phyloP scores from a whole-genome alignment of 768 basidiomycete genomes.

The Phylloporus sp. region DNA sequence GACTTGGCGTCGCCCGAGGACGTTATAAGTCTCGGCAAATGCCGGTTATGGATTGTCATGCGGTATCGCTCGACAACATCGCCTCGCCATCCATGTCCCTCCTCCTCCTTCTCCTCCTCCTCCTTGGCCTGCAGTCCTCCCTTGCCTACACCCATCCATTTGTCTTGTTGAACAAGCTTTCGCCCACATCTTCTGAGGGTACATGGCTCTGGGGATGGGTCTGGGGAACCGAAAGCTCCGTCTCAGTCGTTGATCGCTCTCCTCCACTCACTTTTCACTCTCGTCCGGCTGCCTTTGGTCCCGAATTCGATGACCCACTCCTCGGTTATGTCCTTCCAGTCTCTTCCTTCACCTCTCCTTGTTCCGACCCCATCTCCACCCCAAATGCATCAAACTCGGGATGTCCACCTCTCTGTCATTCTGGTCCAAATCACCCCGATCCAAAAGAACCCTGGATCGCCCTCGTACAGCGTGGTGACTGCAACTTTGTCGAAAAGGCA shows the following conservation, averaged over 20 bases:
- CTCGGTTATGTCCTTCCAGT: conserved; percentile 71
- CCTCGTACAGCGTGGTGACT: conserved; percentile 82
- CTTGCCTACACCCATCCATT: not conserved
- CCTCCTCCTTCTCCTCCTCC: not conserved
- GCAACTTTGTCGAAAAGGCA: conserved; percentile 88
- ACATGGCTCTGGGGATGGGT: conserved; percentile 62
- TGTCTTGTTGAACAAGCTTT: conserved; percentile 35
- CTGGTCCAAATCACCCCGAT: conserved; percentile 53
- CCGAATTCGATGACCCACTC: conserved; percentile 62
- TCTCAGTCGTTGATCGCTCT: conserved; percentile 72
- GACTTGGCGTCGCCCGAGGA: no score
- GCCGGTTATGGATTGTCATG: conserved; percentile 2
- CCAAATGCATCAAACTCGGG: conserved; percentile 42
- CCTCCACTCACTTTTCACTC: conserved; percentile 70
- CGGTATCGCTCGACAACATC: not conserved
- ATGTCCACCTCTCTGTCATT: conserved; percentile 65
- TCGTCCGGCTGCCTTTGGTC: conserved; percentile 72
- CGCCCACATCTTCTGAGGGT: conserved; percentile 41
- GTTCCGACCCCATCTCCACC: conserved; percentile 25
- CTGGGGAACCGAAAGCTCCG: conserved; percentile 65
- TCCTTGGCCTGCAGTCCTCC: conserved; percentile 4
- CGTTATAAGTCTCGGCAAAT: conserved; percentile 10
- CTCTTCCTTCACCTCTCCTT: conserved; percentile 58
- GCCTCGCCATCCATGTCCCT: conserved; percentile 12
- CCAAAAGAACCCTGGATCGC: conserved; percentile 81